Percentiles rank a stretch among this genome's conserved stretches.
phyloP scores from a whole-genome alignment of 768 basidiomycete species.

The Lentinus tigrinus region DNA sequence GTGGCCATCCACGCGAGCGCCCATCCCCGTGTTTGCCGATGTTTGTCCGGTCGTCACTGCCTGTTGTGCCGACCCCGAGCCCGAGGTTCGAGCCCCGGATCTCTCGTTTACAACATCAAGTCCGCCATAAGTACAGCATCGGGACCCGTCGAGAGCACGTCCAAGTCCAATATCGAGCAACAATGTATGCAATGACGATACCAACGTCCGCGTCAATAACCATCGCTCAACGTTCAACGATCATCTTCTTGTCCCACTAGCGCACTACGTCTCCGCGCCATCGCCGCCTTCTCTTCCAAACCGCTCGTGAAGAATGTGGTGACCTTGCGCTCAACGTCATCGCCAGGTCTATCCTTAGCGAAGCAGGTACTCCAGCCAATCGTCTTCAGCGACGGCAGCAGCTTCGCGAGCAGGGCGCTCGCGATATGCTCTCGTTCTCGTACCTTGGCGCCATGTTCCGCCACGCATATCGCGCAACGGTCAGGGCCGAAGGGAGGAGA shows the following conservation, averaged over 20 bases:
- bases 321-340: conserved; percentile 1
- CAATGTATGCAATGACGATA: no score
- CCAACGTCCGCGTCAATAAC: no score
- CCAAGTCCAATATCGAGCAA: no score
- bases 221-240: no score
- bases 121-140: no score
- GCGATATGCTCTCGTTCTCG: conserved; percentile 48
- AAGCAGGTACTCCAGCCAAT: conserved; percentile 58
- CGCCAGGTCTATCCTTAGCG: conserved; percentile 10
- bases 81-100: background rate
- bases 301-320: background rate
- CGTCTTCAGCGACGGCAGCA: conserved; percentile 41
- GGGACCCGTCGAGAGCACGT: no score
- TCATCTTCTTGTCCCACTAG: no score
- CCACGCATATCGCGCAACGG: conserved; percentile 37
- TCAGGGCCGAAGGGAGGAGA: conserved; percentile 25
- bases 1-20: background rate
- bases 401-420: conserved; percentile 43
- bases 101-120: background rate
- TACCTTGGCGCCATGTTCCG: conserved; percentile 29
- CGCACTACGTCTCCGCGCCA: background rate
- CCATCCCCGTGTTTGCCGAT: background rate
- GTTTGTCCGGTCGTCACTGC: conserved; percentile 1
- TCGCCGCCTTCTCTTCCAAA: background rate
- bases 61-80: background rate